These are phyloP conservation scores for Aspergillus carlsbadensis DNA, from an alignment of 495 filamentous ascomycete genomes.

Conservation along the genomic window DNA sequence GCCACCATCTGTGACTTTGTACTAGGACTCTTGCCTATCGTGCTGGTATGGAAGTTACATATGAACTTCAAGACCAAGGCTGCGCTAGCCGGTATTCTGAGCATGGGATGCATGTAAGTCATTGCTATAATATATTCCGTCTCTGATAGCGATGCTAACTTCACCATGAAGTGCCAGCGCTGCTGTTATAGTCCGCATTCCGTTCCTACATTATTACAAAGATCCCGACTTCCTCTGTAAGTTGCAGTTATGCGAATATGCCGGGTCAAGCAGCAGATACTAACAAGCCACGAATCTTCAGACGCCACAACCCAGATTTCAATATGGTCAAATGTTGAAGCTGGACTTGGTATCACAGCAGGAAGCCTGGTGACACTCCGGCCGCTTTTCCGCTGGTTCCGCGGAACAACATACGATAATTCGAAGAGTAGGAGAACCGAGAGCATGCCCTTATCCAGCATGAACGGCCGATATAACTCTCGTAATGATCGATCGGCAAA, in stretches of 20 bases:
- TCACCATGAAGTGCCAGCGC: constrained; percentile 29
- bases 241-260: background rate
- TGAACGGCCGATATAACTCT: constrained; percentile 26
- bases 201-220: constrained; percentile 32
- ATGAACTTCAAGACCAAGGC: constrained; percentile 39
- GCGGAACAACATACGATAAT: constrained; percentile 30
- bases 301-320: constrained; percentile 44
- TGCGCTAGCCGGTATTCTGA: constrained; percentile 37
- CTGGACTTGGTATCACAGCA: constrained; percentile 45
- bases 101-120: constrained; percentile 43
- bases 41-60: constrained; percentile 38
- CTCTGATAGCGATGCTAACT: background rate
- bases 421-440: constrained; percentile 26
- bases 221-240: constrained; percentile 32
- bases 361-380: constrained; percentile 49
- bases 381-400: constrained; percentile 47
- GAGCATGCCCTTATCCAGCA: constrained; percentile 36
- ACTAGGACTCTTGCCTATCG: constrained; percentile 36
- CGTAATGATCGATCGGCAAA: constrained; percentile 19
- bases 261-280: background rate
- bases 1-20: constrained; percentile 41
- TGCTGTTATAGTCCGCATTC: constrained; percentile 40
- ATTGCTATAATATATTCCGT: background rate
- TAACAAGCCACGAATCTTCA: constrained; percentile 18
- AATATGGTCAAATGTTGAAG: constrained; percentile 49